Evolutionary conservation across 2,329 filamentous ascomycete genomes (phyloP), one percentile per base, ranked within the genome.

Genomic region (Epichloe scottii): DNA sequence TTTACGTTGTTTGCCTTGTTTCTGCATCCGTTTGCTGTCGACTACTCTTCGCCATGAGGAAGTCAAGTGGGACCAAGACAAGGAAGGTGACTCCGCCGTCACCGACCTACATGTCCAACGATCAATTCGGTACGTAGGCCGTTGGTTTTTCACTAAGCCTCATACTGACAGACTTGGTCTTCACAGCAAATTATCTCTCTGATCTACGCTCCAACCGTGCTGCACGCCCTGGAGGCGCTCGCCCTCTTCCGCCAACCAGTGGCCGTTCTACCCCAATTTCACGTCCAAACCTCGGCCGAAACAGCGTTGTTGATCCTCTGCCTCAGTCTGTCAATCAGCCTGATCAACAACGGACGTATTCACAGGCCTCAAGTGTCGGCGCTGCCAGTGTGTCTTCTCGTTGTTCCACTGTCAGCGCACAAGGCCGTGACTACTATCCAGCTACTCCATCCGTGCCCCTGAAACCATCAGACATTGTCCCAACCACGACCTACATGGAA

Each of bases 401-500:
- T 53, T 74, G 76, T 60, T 78, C 77, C 40, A 66, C 66, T 53
- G 59, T 66, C 50, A 71, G 68, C 59, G 58, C 65, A 50, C 65
- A 64, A 17, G 74, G 73, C 8, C 73, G 69, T 41, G 76, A 80
- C 59, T 79, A 78, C 62, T 77, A 75, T 56, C 72, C 75, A 4
- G 65, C 70, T 37, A 66, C 64, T 19, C 58, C 63, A 8, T 59
- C 71, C 4, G 60, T 62, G 33, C 74, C 76, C 14, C 60, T 81
- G 51, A 81, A 72, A 55, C 77, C 80, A 1, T 78, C 75, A 2
- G 74, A 81, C 48, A 75, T 84, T 46, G 80, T 84, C 15, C 78
- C 81, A 6, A 85, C 76, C 53, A 73, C 80, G 42, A 80, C 77
- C 7, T 89, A 89, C 64, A 82, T 87, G 51, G 86, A 89, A 65